phyloP scores from a whole-genome alignment of 2,329 filamentous ascomycete genomes.

The Pleomassaria siparia region DNA sequence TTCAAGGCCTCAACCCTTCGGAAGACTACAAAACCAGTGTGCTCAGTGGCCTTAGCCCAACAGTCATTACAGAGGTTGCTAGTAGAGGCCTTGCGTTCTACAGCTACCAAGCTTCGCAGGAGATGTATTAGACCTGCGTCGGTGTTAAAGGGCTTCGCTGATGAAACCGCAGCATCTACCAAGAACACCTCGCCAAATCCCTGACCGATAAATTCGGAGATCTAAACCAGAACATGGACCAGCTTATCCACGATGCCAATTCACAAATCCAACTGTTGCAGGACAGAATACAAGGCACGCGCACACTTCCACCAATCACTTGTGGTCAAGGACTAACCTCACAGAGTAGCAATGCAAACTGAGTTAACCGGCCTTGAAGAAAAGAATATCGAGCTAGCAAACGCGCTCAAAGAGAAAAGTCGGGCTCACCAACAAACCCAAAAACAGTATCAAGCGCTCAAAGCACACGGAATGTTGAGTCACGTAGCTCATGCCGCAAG shows the following conservation, averaged over 20 bases:
- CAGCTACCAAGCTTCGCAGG: constrained; percentile 81
- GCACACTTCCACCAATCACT: not conserved
- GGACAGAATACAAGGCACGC: constrained; percentile 62
- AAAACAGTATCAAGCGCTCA: constrained; percentile 59
- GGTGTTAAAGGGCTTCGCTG: constrained; percentile 8
- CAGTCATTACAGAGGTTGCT: constrained; percentile 82
- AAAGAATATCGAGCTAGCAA: constrained; percentile 71
- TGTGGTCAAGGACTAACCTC: not conserved
- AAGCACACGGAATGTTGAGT: constrained; percentile 56
- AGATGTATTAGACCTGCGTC: constrained; percentile 63
- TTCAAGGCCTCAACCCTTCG: constrained; percentile 71
- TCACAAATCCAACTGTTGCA: constrained; percentile 68
- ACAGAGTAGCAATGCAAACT: constrained; percentile 54
- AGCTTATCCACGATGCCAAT: constrained; percentile 74
- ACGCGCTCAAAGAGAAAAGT: constrained; percentile 73
- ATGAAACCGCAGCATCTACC: constrained; percentile 62
- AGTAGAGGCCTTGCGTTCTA: constrained; percentile 79
- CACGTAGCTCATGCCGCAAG: constrained; percentile 59
- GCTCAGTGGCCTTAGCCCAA: constrained; percentile 78
- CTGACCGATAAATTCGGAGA: constrained; percentile 70
- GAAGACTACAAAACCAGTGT: constrained; percentile 91
- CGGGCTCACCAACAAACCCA: constrained; percentile 70
- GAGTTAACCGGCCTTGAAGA: constrained; percentile 65
- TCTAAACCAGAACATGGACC: constrained; percentile 69
- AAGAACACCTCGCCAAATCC: constrained; percentile 71